phyloP scores from a whole-genome alignment of 176 grass and related monocot species.

The Puccinellia tenuiflora region DNA sequence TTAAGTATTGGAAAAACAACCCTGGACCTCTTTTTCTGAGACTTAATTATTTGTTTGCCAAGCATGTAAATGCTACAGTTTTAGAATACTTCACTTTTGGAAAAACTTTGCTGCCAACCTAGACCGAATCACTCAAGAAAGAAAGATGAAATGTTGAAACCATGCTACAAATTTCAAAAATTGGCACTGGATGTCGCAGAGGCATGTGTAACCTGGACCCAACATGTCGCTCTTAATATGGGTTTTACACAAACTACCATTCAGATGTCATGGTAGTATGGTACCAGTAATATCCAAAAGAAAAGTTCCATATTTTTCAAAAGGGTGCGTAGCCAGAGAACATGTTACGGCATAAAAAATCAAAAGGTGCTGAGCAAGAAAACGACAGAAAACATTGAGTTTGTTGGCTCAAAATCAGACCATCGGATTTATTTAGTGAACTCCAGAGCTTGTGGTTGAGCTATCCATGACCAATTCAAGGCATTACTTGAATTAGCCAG shows the following conservation, averaged over 20 bases:
- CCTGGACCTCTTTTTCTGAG: too few species aligned
- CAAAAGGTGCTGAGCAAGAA: background rate
- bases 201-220: background rate
- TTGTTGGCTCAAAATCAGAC: background rate
- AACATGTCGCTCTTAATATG: background rate
- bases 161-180: background rate
- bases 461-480: constrained; percentile 6
- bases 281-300: background rate
- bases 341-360: background rate
- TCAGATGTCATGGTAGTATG: background rate
- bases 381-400: background rate
- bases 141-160: background rate
- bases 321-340: background rate
- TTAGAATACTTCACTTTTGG: too few species aligned
- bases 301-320: background rate
- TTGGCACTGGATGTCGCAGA: background rate
- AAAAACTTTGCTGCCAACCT: too few species aligned
- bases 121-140: background rate
- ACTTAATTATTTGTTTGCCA: too few species aligned
- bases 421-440: background rate
- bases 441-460: background rate
- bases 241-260: background rate
- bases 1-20: too few species aligned
- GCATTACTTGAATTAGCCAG: background rate
- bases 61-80: too few species aligned